Evolutionary conservation across 352 stramenopile species (phyloP).

Genomic region (Pythium pyrilobum): DNA sequence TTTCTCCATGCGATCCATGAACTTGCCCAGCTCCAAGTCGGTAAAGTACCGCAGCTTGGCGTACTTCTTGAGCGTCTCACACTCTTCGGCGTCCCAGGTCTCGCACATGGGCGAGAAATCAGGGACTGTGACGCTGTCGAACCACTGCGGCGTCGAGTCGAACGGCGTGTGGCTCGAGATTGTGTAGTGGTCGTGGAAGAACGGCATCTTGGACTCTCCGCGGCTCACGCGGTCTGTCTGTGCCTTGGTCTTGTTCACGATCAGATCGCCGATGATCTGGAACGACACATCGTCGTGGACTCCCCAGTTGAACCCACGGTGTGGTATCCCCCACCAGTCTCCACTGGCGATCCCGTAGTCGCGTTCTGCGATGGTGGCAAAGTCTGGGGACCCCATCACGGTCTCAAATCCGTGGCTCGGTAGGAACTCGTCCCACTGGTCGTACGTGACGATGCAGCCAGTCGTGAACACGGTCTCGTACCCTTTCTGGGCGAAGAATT

Average conservation of each 20-base stretch:
- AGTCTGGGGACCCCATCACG: slow-evolving; percentile 29
- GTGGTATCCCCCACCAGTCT: slow-evolving; percentile 23
- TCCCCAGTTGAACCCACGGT: slow-evolving; percentile 26
- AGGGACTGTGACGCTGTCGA: slow-evolving; percentile 21
- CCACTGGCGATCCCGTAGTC: slow-evolving; percentile 25
- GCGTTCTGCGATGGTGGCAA: slow-evolving; percentile 21
- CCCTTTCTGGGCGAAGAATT: slow-evolving; percentile 43
- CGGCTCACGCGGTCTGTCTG: slow-evolving; percentile 20
- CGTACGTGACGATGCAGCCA: slow-evolving; percentile 37
- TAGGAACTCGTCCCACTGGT: slow-evolving; percentile 45
- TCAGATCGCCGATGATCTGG: slow-evolving; percentile 31
- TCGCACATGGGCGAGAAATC: slow-evolving; percentile 29
- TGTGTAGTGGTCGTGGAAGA: slow-evolving; percentile 58
- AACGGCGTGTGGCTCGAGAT: slow-evolving; percentile 53
- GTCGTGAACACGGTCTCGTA: slow-evolving; percentile 50
- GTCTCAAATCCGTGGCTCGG: slow-evolving; percentile 43
- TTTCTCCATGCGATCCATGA: slow-evolving; percentile 41
- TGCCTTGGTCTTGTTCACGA: slow-evolving; percentile 36
- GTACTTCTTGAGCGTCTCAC: slow-evolving; percentile 32
- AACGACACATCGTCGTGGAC: slow-evolving; percentile 37
- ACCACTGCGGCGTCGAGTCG: slow-evolving; percentile 31
- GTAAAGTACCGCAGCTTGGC: slow-evolving; percentile 47
- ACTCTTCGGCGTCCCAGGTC: neutral
- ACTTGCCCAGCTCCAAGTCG: slow-evolving; percentile 40
- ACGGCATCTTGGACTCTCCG: slow-evolving; percentile 33